A percentile compares a stretch with the other conserved stretches of the same genome.
phyloP scores from a whole-genome alignment of 768 basidiomycete species.

The Leucocoprinus sp. region DNA sequence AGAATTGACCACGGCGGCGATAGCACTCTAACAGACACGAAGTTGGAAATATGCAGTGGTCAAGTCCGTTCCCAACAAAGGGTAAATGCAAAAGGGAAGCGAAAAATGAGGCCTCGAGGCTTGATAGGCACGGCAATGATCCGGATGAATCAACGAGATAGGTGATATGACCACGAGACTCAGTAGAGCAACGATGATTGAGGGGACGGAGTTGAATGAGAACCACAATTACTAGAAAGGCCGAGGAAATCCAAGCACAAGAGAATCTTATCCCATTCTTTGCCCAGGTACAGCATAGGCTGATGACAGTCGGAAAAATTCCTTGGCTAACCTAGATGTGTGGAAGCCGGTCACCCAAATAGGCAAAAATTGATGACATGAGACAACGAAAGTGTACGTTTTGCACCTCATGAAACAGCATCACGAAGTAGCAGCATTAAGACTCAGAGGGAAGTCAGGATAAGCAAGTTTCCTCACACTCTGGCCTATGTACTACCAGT shows the following conservation, averaged over 20 bases:
- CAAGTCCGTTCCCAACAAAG: neutral
- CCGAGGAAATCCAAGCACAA: neutral
- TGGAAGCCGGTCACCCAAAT: neutral
- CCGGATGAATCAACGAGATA: conserved; percentile 5
- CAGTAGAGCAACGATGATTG: neutral
- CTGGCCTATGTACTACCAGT: conserved; percentile 22
- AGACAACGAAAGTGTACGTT: conserved; percentile 1
- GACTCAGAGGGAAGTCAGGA: conserved; percentile 4
- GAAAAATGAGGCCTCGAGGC: neutral
- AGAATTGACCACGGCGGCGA: neutral
- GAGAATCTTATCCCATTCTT: neutral
- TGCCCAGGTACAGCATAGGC: neutral
- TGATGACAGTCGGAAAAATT: neutral
- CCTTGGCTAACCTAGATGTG: neutral
- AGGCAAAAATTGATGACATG: neutral
- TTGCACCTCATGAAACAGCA: conserved; percentile 6
- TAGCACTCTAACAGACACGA: neutral
- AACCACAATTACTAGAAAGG: neutral
- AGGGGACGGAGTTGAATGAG: conserved; percentile 6
- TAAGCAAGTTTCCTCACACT: conserved; percentile 9
- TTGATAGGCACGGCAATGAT: conserved; percentile 5
- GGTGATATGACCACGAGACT: conserved; percentile 10
- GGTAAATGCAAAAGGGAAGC: neutral
- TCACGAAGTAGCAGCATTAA: conserved; percentile 3
- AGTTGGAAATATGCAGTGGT: neutral